Evolutionary conservation across 2,329 filamentous ascomycete genomes (phyloP).

Genomic region (Epichloe bromicola): DNA sequence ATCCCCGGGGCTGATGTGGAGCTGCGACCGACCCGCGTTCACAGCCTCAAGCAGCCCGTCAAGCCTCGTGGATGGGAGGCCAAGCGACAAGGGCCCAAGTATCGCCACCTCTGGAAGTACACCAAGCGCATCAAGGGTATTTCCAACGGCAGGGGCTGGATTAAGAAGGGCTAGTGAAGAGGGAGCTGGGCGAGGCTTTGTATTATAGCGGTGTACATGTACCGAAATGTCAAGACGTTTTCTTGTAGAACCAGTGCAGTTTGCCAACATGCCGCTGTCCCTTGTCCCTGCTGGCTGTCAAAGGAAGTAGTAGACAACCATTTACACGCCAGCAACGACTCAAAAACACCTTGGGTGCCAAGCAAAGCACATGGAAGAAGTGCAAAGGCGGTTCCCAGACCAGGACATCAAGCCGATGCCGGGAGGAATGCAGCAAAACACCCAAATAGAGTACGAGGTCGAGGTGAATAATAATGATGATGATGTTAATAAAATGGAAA

Average conservation of each 20-base stretch:
- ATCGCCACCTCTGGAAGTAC: slow-evolving; percentile 51
- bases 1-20: slow-evolving; percentile 69
- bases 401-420: too few species aligned
- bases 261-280: not conserved
- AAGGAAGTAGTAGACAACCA: too few species aligned
- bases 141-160: slow-evolving; percentile 29
- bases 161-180: slow-evolving; percentile 17
- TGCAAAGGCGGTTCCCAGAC: too few species aligned
- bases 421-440: too few species aligned
- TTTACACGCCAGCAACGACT: too few species aligned
- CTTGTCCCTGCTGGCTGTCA: too few species aligned
- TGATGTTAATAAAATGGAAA: too few species aligned
- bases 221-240: not conserved
- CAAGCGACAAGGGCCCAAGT: slow-evolving; percentile 52
- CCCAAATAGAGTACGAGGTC: too few species aligned
- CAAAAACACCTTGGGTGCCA: too few species aligned
- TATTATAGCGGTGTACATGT: slow-evolving; percentile 7
- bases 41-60: slow-evolving; percentile 49
- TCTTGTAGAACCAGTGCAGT: not conserved
- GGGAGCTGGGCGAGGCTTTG: slow-evolving; percentile 1
- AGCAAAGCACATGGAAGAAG: too few species aligned
- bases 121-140: slow-evolving; percentile 42
- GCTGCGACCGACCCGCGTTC: slow-evolving; percentile 67
- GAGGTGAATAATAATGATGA: too few species aligned
- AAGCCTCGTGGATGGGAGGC: slow-evolving; percentile 54